Evolutionary conservation across 176 grass and related monocot species (phyloP).

Genomic region (Oryza glumipatula): DNA sequence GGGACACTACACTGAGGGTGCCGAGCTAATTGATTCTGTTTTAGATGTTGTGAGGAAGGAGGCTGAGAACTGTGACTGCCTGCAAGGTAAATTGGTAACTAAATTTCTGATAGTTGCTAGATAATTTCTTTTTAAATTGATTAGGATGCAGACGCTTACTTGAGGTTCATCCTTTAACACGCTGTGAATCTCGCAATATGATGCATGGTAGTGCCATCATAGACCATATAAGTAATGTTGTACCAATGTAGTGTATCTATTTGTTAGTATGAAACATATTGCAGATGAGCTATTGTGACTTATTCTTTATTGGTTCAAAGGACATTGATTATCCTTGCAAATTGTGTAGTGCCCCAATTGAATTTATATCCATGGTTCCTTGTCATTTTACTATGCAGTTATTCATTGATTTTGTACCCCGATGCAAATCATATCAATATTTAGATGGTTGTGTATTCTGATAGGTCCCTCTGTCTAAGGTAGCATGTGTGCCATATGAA

Average conservation of each 20-base stretch:
- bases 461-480: background rate
- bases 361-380: background rate
- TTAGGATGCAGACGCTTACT: background rate
- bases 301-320: background rate
- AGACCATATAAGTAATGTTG: background rate
- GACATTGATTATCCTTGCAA: background rate
- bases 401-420: background rate
- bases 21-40: slow-evolving; percentile 71
- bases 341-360: background rate
- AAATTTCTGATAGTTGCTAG: background rate
- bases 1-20: slow-evolving; percentile 68
- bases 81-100: slow-evolving; percentile 52
- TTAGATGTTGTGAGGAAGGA: slow-evolving; percentile 78
- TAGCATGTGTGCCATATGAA: background rate
- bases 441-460: background rate
- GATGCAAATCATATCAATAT: background rate
- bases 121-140: background rate
- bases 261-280: slow-evolving; percentile 6
- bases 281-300: background rate
- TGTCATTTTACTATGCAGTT: background rate
- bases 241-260: background rate
- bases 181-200: background rate
- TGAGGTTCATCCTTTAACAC: background rate
- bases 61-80: slow-evolving; percentile 71
- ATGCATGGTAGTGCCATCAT: background rate